phyloP scores from a whole-genome alignment of 352 stramenopile species.

The Globisporangium uncinulatum region DNA sequence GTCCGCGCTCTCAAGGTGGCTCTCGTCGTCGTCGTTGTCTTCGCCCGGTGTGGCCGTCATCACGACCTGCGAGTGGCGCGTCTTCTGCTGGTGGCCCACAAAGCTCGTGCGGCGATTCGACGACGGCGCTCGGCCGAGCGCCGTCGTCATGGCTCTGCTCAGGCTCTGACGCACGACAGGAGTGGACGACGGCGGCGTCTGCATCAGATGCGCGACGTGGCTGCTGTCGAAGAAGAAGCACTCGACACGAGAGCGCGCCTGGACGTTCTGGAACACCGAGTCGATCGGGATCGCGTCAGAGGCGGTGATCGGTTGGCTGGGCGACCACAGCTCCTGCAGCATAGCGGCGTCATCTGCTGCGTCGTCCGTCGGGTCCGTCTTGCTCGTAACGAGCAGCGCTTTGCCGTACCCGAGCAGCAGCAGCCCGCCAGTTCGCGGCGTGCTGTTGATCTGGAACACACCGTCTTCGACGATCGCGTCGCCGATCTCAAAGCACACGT shows the following conservation, averaged over 20 bases:
- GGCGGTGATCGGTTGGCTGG: slow-evolving; percentile 24
- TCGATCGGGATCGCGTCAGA: slow-evolving; percentile 15
- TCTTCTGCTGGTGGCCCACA: slow-evolving; percentile 5
- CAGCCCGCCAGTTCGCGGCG: slow-evolving; percentile 21
- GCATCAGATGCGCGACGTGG: slow-evolving; percentile 20
- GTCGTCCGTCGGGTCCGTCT: slow-evolving; percentile 5
- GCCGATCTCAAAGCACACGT: slow-evolving; percentile 29
- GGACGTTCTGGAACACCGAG: slow-evolving; percentile 19
- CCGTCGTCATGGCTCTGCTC: background rate
- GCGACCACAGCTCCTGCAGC: slow-evolving; percentile 26
- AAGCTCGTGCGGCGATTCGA: slow-evolving; percentile 13
- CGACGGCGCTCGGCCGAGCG: slow-evolving; percentile 3
- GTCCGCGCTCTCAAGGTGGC: slow-evolving; percentile 22
- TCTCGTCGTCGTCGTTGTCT: slow-evolving; percentile 19
- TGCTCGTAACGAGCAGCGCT: slow-evolving; percentile 18
- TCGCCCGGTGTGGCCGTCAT: slow-evolving; percentile 13
- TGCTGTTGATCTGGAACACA: slow-evolving; percentile 14
- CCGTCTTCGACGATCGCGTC: slow-evolving; percentile 44
- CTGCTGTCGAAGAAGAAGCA: slow-evolving; percentile 48
- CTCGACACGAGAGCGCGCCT: slow-evolving; percentile 38
- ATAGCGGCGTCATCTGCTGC: slow-evolving; percentile 9
- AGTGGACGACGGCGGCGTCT: slow-evolving; percentile 4
- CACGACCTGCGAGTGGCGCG: slow-evolving; percentile 31
- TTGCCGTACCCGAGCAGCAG: slow-evolving; percentile 26
- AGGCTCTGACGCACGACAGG: slow-evolving; percentile 10